Base-by-base conservation (phyloP, 2,329 filamentous ascomycete species). In the Gremmenia infestans region DNA sequence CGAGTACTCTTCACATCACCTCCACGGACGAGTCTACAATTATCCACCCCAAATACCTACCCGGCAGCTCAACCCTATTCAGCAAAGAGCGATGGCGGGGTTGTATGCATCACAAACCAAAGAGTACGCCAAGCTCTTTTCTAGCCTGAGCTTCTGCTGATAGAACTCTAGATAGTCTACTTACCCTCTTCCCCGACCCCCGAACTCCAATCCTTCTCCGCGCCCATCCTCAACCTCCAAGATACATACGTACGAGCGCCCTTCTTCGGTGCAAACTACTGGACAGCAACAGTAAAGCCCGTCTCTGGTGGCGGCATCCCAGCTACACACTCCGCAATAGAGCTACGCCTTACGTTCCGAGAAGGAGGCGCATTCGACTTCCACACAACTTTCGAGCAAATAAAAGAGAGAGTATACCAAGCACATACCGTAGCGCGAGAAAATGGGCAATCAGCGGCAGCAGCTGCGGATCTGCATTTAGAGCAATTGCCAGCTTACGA, bases 341-440 rank as follows among this genome's bases (percentile, higher is more conserved):
- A 94, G 66, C 72, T 96, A 63, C 91, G 89, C 70, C 80, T 97
- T 66, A 91, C 87, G 22, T 97, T 97, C 77, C 92, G 91, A 69
- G 92, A 97, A 60, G 93, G 93, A 45, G 93, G 93, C n/a, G 92
- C 92, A 56, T 94, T 88, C 71, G 91, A 96, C 64, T 97, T 96
- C 68, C 87, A 92, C 66, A 82, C 83, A 50, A 83, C 83, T 52
- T 96, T 92, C 68, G 90, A 95, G 66, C 80, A 88, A 54, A 85
- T 97, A 61, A 91, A 90, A 69, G 92, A 96, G 68, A 82, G 91
- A 6, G 75, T 96, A 54, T 81, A 87, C 61, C 90, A 97, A 66
- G 90, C 86, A 7, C 83, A 91, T 39, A 89, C 94, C 54, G 80
- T 88, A 56, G 86, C 86, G 35, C 74, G 86, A 54, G 87, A 88